Conservation (phyloP, 2,329 filamentous ascomycete genomes). For the Arthroderma sp. region DNA sequence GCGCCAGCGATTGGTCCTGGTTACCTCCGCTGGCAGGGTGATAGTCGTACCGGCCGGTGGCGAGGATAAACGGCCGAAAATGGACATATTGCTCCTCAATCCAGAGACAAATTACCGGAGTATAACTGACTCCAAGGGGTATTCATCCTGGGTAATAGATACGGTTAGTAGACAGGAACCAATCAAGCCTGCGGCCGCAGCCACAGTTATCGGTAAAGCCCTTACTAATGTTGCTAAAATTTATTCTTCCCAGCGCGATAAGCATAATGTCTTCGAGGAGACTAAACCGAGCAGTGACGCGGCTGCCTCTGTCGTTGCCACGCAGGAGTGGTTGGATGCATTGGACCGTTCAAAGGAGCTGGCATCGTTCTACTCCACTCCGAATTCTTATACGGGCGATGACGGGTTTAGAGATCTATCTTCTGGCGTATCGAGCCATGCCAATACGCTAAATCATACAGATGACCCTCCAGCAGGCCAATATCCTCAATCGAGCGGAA, state of each 20-base stretch:
- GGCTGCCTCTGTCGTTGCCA: constrained; percentile 54
- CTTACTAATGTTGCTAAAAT: constrained; percentile 21
- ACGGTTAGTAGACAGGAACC: constrained; percentile 53
- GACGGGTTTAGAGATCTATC: constrained; percentile 56
- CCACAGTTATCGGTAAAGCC: background rate
- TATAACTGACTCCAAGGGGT: constrained; percentile 73
- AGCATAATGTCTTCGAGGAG: constrained; percentile 89
- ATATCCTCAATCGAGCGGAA: constrained; percentile 25
- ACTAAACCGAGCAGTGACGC: constrained; percentile 58
- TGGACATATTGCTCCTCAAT: constrained; percentile 72
- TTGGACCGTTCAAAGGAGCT: constrained; percentile 78
- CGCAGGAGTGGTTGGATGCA: constrained; percentile 85
- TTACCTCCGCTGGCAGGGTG: constrained; percentile 82
- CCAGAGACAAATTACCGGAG: constrained; percentile 67
- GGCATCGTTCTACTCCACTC: constrained; percentile 52
- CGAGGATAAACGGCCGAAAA: constrained; percentile 89
- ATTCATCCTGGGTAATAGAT: constrained; percentile 81
- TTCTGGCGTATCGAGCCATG: constrained; percentile 57
- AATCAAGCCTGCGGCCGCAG: constrained; percentile 9
- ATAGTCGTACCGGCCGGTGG: constrained; percentile 83
- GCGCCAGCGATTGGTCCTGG: constrained; percentile 81
- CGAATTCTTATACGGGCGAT: constrained; percentile 55
- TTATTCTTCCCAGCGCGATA: constrained; percentile 52
- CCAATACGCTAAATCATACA: constrained; percentile 34
- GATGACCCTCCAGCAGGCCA: constrained; percentile 30